A percentile compares a stretch with the other conserved stretches of the same genome.
Conservation (phyloP, 73 alveolate genomes). For the Uronychia binucleata region DNA sequence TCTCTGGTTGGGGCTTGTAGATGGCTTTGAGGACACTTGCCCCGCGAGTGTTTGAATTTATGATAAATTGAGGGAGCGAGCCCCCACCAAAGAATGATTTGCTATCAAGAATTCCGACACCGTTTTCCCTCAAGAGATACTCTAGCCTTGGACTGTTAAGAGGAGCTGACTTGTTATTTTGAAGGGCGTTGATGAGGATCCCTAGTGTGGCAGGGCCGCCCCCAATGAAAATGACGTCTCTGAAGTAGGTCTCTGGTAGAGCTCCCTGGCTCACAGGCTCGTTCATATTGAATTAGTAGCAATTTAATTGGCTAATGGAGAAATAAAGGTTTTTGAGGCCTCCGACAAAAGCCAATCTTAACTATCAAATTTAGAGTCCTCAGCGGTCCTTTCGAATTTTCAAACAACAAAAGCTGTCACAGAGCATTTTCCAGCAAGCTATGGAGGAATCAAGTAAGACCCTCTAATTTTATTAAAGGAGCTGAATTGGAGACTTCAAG, state of each 20-base stretch:
- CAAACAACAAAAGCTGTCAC: no score
- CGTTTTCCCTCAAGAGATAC: slow-evolving; percentile 23
- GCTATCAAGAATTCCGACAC: slow-evolving; percentile 40
- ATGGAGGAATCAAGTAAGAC: no score
- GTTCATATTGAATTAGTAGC: neutral
- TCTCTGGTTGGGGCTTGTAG: slow-evolving; percentile 5
- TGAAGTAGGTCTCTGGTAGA: neutral
- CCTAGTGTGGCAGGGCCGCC: slow-evolving; percentile 62
- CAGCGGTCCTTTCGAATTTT: no score
- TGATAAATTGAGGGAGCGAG: slow-evolving; percentile 18
- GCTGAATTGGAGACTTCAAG: no score
- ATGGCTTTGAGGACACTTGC: slow-evolving; percentile 32
- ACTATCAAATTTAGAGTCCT: no score
- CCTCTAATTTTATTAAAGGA: no score
- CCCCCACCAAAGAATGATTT: slow-evolving; percentile 53
- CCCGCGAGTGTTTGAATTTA: slow-evolving; percentile 50
- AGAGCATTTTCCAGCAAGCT: no score
- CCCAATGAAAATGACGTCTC: slow-evolving; percentile 52
- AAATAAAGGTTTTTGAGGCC: no score
- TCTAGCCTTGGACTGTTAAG: neutral
- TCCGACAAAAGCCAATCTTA: no score
- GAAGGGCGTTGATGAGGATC: slow-evolving; percentile 33
- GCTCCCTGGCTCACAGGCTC: neutral
- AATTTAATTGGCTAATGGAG: neutral
- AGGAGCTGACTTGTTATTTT: slow-evolving; percentile 22